Percentiles rank a stretch among this genome's conserved stretches.
Conservation (phyloP, 768 basidiomycete species). For the Rhodotorula babjevae region DNA sequence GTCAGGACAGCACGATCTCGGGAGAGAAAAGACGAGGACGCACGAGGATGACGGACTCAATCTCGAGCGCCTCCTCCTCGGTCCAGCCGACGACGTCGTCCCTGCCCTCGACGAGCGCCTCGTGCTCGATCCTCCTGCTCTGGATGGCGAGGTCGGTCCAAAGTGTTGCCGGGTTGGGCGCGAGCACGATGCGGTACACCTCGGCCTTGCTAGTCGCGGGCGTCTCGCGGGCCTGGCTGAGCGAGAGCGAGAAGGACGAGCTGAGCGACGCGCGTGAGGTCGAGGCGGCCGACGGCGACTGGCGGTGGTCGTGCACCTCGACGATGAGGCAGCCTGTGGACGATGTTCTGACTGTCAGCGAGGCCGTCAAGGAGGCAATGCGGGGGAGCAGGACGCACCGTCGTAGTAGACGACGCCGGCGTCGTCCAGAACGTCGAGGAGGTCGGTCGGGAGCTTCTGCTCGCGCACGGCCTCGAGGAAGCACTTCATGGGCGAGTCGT, state of each 20-base stretch:
- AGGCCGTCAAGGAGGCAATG: slow-evolving; percentile 6
- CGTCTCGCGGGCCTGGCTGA: slow-evolving; percentile 22
- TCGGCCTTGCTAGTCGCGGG: slow-evolving; percentile 24
- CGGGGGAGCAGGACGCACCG: slow-evolving; percentile 24
- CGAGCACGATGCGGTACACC: slow-evolving; percentile 44
- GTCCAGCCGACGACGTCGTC: slow-evolving; percentile 43
- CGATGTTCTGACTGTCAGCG: slow-evolving; percentile 33
- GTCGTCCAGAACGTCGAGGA: slow-evolving; percentile 48
- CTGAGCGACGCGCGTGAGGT: neutral
- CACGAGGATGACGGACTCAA: slow-evolving; percentile 49
- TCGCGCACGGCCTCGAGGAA: slow-evolving; percentile 50
- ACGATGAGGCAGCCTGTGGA: slow-evolving; percentile 48
- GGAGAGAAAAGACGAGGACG: slow-evolving; percentile 18
- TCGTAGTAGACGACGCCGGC: slow-evolving; percentile 37
- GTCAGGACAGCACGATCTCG: no score
- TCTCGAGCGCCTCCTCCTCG: slow-evolving; percentile 47
- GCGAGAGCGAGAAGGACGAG: slow-evolving; percentile 18
- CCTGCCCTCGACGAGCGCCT: slow-evolving; percentile 23
- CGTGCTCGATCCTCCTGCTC: slow-evolving; percentile 15
- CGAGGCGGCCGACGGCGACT: slow-evolving; percentile 1
- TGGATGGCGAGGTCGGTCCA: slow-evolving; percentile 44
- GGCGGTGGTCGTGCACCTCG: slow-evolving; percentile 51
- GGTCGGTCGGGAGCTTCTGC: slow-evolving; percentile 47
- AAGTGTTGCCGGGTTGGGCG: slow-evolving; percentile 44
- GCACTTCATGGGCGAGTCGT: slow-evolving; percentile 50